Evolutionary conservation across 371 early-diverging fungal genomes (phyloP).

Genomic region (Lichtheimia ramosa): DNA sequence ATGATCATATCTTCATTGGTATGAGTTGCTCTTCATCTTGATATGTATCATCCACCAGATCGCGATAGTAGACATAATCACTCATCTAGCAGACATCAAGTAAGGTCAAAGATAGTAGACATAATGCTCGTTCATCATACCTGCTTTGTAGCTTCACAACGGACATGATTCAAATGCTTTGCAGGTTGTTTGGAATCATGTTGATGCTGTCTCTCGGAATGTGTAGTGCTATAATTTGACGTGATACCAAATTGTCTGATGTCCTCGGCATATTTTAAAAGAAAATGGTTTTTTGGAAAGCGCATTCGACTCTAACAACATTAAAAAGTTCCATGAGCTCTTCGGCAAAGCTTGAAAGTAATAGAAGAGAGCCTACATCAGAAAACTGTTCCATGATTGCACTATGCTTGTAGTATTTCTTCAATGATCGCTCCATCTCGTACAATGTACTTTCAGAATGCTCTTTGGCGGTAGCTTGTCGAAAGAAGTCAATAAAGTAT

Average conservation of each 20-base stretch:
- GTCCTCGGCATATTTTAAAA: constrained; percentile 1
- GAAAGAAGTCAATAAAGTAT: constrained; percentile 6
- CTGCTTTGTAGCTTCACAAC: no score
- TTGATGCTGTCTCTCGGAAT: constrained; percentile 9
- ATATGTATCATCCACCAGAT: no score
- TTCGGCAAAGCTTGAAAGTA: background rate
- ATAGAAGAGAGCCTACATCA: background rate
- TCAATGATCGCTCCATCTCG: background rate
- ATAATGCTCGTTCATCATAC: no score
- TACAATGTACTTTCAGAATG: background rate
- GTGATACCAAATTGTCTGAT: constrained; percentile 3
- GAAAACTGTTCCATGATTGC: constrained; percentile 1
- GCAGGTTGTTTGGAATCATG: constrained; percentile 9
- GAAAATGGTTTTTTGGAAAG: constrained; percentile 8
- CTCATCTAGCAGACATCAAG: no score
- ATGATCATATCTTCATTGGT: no score
- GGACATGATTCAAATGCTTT: background rate
- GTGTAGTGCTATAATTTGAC: background rate
- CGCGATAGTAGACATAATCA: no score
- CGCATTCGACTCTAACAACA: no score
- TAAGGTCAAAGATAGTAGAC: no score
- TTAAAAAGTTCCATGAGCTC: background rate
- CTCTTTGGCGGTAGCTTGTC: constrained; percentile 3
- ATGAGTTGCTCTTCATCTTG: no score
- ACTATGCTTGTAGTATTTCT: background rate